Conservation (phyloP, 177 flowering plant genomes). For the Vitis hybrid region DNA sequence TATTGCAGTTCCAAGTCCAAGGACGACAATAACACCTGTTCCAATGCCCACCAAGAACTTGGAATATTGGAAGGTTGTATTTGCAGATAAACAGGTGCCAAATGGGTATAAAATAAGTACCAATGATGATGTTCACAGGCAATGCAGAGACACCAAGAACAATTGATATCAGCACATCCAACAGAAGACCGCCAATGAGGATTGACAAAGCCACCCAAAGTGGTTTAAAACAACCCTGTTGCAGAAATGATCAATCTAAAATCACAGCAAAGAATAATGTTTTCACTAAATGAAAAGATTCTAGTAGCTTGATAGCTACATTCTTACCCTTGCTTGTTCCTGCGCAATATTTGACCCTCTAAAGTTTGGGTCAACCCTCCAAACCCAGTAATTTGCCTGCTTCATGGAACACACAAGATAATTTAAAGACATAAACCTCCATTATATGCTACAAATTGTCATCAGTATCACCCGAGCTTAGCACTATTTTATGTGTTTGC, state of each 20-base stretch:
- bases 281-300: background rate
- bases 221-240: slow-evolving; percentile 69
- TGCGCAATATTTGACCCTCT: slow-evolving; percentile 29
- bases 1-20: slow-evolving; percentile 80
- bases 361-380: slow-evolving; percentile 63
- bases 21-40: slow-evolving; percentile 78
- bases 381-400: slow-evolving; percentile 76
- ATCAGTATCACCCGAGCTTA: background rate
- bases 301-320: background rate
- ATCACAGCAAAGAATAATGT: background rate
- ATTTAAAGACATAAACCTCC: background rate
- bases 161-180: slow-evolving; percentile 78
- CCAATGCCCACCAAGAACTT: background rate
- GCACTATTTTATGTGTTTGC: too few species aligned
- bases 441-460: background rate
- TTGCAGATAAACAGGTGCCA: background rate
- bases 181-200: slow-evolving; percentile 70
- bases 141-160: slow-evolving; percentile 85
- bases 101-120: slow-evolving; percentile 26
- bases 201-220: slow-evolving; percentile 82
- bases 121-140: slow-evolving; percentile 81
- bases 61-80: background rate
- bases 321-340: slow-evolving; percentile 59
- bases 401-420: slow-evolving; percentile 6
- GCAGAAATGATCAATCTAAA: background rate